Base-by-base conservation (phyloP, 2,329 filamentous ascomycete species). In the Chaetomium globosum region DNA sequence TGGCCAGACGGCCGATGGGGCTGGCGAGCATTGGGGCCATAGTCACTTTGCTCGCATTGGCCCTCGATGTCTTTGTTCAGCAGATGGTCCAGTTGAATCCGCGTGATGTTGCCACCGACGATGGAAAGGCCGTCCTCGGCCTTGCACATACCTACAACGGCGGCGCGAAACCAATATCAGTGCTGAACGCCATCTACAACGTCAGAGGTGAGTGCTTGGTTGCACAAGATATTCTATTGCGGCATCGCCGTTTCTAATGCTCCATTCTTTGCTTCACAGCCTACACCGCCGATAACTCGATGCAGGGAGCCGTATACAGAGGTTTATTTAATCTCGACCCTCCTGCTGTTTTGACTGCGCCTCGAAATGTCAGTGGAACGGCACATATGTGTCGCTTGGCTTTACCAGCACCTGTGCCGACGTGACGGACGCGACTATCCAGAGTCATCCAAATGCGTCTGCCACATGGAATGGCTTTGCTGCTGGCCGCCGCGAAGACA, bases 271-370 rank as follows among this genome's bases (percentile, higher is more conserved):
- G 16, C 16, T 3, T 56, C 43, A 10, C 31, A 67, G 63, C 51
- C 12, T 56, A 61, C 12, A 68, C 59, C 2, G 43, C 57, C 33
- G 69, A 70, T n/a, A 30, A 13, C 10, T n/a, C 39, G 7, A 67
- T 71, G 67, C 68, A 68, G 31, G 69, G 68, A 4, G 69, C 69
- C 16, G 61, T 70, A 9, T 70, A 59, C 33, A 30, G 67, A n/a
- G 70, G 67, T 3, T 23, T 71, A n/a, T 70, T 61, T 58, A 57
- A 64, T 26, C 58, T 69, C 9, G 63, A 28, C 2, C 51, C 64
- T 0, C 39, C 65, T 2, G 19, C 51, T 3, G 55, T 53, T 10
- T 70, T 65, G 63, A 68, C 61, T 71, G 70, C 39, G n/a, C 60
- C n/a, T 56, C 67, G 1, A 66, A 53, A 8, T 71, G 70, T 31